A percentile compares a stretch with the other conserved stretches of the same genome.
These are phyloP conservation scores for Nannizziopsis arthrosporioides DNA, from an alignment of 2,329 filamentous ascomycete species.

Conservation along the genomic window DNA sequence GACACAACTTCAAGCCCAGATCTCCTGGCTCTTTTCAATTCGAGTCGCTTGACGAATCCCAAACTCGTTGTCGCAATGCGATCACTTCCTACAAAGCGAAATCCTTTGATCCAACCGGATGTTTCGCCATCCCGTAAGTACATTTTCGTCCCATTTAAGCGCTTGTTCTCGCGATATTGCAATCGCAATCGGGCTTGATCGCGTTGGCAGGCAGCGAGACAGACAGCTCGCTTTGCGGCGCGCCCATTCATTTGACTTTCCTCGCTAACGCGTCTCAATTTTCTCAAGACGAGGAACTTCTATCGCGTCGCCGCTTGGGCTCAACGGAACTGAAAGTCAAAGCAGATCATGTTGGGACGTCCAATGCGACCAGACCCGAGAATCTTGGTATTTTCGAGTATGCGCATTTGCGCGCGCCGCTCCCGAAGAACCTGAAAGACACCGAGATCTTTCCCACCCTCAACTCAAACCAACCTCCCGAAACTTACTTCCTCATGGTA, in stretches of 20 bases:
- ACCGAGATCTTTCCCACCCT: conserved; percentile 86
- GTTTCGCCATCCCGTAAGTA: conserved; percentile 37
- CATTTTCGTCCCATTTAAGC: conserved; percentile 1
- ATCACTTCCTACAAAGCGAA: conserved; percentile 35
- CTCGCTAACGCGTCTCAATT: conserved; percentile 15
- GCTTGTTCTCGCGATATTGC: not conserved
- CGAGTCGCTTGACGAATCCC: conserved; percentile 1
- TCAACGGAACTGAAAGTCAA: conserved; percentile 84
- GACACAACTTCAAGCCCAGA: conserved; percentile 1
- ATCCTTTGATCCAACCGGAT: conserved; percentile 36
- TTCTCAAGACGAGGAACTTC: conserved; percentile 55
- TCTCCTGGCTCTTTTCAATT: not conserved
- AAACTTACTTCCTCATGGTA: conserved; percentile 92
- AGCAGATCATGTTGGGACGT: conserved; percentile 58
- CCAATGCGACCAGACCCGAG: conserved; percentile 59
- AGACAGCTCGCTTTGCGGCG: not conserved
- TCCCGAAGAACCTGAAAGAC: conserved; percentile 74
- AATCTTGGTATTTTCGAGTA: conserved; percentile 85
- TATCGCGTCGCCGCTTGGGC: conserved; percentile 74
- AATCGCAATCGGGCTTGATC: not conserved
- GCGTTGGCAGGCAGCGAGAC: not conserved
- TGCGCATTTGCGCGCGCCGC: conserved; percentile 80
- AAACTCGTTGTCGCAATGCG: conserved; percentile 28
- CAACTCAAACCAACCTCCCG: conserved; percentile 50
- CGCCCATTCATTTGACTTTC: not conserved